Evolutionary conservation across 2,329 filamentous ascomycete genomes (phyloP).

Genomic region (Boeremia exigua): DNA sequence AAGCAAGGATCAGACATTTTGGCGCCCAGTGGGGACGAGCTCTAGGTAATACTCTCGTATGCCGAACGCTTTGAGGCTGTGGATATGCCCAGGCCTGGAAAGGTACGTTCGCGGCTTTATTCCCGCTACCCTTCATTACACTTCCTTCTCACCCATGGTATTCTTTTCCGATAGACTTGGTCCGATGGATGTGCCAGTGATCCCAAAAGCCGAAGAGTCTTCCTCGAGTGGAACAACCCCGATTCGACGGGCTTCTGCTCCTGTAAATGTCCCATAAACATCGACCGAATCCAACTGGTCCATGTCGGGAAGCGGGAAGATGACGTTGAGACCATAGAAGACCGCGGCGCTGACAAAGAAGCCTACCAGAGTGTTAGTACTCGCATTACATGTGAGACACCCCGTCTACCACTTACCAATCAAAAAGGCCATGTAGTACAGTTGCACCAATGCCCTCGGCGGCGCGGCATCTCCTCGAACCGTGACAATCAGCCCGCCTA

Average conservation of each 20-base stretch:
- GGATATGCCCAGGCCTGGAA: neutral
- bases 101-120: neutral
- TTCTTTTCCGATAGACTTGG: neutral
- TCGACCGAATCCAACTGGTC: slow-evolving; percentile 55
- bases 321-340: slow-evolving; percentile 45
- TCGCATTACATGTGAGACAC: neutral
- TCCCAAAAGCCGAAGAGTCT: slow-evolving; percentile 1
- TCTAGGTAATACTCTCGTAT: neutral
- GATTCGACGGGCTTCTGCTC: slow-evolving; percentile 50
- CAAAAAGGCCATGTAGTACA: slow-evolving; percentile 58
- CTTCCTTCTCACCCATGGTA: slow-evolving; percentile 5
- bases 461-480: slow-evolving; percentile 43
- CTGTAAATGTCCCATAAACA: slow-evolving; percentile 55
- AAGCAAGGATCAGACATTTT: neutral
- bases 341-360: slow-evolving; percentile 49
- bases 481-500: slow-evolving; percentile 51
- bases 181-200: slow-evolving; percentile 1
- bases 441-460: slow-evolving; percentile 48
- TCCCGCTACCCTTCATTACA: neutral
- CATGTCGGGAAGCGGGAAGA: slow-evolving; percentile 50
- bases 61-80: neutral
- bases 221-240: slow-evolving; percentile 45
- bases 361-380: slow-evolving; percentile 30
- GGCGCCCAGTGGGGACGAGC: neutral
- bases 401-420: slow-evolving; percentile 40